These are phyloP conservation scores for Apium graveolens DNA, from an alignment of 129 eudicot genomes.

Conservation along the genomic window DNA sequence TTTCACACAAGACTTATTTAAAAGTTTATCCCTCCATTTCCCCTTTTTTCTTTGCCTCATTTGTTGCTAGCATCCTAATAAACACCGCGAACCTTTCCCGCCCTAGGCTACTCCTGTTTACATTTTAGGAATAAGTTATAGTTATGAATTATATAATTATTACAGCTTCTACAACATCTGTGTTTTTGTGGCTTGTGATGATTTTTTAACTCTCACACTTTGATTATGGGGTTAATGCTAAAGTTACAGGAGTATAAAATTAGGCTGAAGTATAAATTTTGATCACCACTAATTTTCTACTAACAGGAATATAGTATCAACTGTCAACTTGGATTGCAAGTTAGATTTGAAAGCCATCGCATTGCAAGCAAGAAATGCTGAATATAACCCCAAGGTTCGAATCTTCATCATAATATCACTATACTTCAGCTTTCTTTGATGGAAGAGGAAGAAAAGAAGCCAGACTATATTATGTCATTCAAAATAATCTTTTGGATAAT, in stretches of 20 bases:
- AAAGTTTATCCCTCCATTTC: too few relatives aligned
- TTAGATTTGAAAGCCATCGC: constrained; percentile 79
- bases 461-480: too few relatives aligned
- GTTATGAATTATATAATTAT: too few relatives aligned
- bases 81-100: too few relatives aligned
- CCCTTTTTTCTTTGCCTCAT: too few relatives aligned
- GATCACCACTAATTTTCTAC: background rate
- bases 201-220: background rate
- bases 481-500: too few relatives aligned
- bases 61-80: too few relatives aligned
- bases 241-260: background rate
- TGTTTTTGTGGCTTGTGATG: background rate
- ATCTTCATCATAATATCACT: background rate
- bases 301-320: constrained; percentile 75
- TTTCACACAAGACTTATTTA: too few relatives aligned
- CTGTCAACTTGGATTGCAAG: constrained; percentile 82
- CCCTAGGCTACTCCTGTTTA: too few relatives aligned
- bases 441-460: too few relatives aligned
- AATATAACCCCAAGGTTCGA: constrained; percentile 82
- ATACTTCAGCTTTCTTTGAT: background rate
- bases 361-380: constrained; percentile 84
- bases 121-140: too few relatives aligned
- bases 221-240: background rate
- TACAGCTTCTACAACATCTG: background rate
- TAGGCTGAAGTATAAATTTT: background rate